Base-by-base conservation (phyloP, 2,329 filamentous ascomycete species). In the Achaetomium macrosporum region DNA sequence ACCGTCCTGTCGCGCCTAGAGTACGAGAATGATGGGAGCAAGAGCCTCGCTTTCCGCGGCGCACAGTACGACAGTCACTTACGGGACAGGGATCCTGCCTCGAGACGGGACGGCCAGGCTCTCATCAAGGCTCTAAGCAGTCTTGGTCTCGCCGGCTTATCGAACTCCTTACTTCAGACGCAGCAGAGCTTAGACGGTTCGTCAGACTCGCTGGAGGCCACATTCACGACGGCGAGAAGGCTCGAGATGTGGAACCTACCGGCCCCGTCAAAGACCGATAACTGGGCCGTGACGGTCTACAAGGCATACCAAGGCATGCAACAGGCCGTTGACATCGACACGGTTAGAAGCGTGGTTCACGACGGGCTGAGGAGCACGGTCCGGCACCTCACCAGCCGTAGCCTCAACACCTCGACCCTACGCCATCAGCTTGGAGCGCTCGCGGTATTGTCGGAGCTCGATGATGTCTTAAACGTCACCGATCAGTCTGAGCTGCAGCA, bases 221-320 rank as follows among this genome's bases (percentile, higher is more conserved):
- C 89, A 49, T 86, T 95, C 58, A 80, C 83, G 49, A 89, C 88
- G 6, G 90, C 91, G 17, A 81, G 88, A 55, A 87, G 86, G 59
- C 75, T 97, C 15, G 90, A 93, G 60, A 86, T 92, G 63, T 99
- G 93, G 93, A 91, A 96, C 65, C 77, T 97, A 17, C 87, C 88
- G 13, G 83, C 84, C 0, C 88, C 90, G 0, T 73, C 77, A 8
- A 71, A 76, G 2, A 80, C 78, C 45, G 73, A 77, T 12, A 84
- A 81, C 30, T 81, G 85, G 51, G 76, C 84, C 1, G 83, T 85
- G 3, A 84, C 82, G 1, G 73, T 92, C 1, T 96, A 95, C 70
- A 87, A 85, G 62, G 83, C 84, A 0, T 90, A 95, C 54, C 90
- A 96, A 66, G 82, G 83, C 19, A 77, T 96, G 55, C 81, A 89